Evolutionary conservation across 2,329 filamentous ascomycete species (phyloP), one percentile per base, ranked within the genome.

Genomic region (Cordyceps javanica): DNA sequence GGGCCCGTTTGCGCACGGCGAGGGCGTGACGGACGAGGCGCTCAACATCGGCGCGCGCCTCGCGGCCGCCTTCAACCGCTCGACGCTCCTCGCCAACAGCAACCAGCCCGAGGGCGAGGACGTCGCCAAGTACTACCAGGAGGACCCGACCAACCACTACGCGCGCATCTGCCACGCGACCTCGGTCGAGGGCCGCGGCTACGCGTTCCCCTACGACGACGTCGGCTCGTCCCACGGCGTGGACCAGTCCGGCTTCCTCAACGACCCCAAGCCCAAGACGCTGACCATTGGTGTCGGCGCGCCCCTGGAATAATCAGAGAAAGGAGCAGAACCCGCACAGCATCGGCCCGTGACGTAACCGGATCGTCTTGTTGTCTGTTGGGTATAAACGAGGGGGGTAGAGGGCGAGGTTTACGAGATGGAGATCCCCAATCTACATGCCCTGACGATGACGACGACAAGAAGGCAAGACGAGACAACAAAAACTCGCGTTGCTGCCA

Each of bases 171-270:
- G 85, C 60, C 86, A 90, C 69, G 78, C 75, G 60, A 75, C 76
- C 38, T 84, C 81, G 63, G 66, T 82, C 36, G 82, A 85, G 66
- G 75, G 80, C 9, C 76, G 77, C 50, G 86, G 87, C 9, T 90
- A 90, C 71, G 84, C 85, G 1, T 89, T 89, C 63, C 84, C 86
- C 0, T 89, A 89, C 66, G 87, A 89, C 66, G 86, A 89, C 69
- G 87, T 89, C 10, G 77, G 76, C 23, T 75, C 82, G 4, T 71
- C 70, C n/a, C 72, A 73, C 42, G 80, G 78, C 2, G 65, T 69
- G 4, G 83, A 88, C 67, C 83, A 86, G 70, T 82, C 82, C 21
- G 86, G 86, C 1, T 82, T 80, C 59, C 76, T 89, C 21, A 81
- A 76, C 60, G 83, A 85, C 65, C 70, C 74, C 2, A 76, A 75